Percentiles rank a stretch among this genome's conserved stretches.
Conservation (phyloP, 257 asterid genomes). For the Lycium barbarum region DNA sequence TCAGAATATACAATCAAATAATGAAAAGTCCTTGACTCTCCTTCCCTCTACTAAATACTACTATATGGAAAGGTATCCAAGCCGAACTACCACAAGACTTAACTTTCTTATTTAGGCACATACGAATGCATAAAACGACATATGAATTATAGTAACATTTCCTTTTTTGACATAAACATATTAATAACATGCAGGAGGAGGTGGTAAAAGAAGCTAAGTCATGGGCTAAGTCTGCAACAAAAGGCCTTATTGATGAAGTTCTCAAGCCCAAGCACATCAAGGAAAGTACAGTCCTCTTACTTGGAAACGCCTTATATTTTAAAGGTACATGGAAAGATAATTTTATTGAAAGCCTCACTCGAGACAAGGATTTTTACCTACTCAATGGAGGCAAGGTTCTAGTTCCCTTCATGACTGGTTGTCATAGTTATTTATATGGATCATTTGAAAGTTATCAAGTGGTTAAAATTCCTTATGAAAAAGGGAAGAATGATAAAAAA, state of each 20-base stretch:
- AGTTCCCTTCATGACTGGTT: background rate
- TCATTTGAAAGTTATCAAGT: constrained; percentile 26
- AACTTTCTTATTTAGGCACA: too few relatives aligned
- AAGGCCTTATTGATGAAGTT: constrained; percentile 27
- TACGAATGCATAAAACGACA: too few relatives aligned
- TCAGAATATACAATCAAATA: background rate
- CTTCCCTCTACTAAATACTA: too few relatives aligned
- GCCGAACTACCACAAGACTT: too few relatives aligned
- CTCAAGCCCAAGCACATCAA: background rate
- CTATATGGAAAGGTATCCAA: too few relatives aligned
- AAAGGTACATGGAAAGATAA: constrained; percentile 8
- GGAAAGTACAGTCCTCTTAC: background rate
- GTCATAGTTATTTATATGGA: background rate
- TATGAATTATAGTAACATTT: too few relatives aligned
- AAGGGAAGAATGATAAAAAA: background rate
- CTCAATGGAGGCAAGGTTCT: constrained; percentile 21
- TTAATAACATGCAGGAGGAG: background rate
- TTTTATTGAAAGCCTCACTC: background rate
- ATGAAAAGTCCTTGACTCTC: background rate
- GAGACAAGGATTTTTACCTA: constrained; percentile 19
- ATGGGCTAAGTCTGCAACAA: constrained; percentile 33
- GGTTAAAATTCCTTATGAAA: constrained; percentile 30
- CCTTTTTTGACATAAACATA: too few relatives aligned
- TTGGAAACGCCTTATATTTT: constrained; percentile 39
- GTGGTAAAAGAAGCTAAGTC: constrained; percentile 29